Conservation (phyloP, 441 rosid species). For the Pelargonium fulgidum region DNA sequence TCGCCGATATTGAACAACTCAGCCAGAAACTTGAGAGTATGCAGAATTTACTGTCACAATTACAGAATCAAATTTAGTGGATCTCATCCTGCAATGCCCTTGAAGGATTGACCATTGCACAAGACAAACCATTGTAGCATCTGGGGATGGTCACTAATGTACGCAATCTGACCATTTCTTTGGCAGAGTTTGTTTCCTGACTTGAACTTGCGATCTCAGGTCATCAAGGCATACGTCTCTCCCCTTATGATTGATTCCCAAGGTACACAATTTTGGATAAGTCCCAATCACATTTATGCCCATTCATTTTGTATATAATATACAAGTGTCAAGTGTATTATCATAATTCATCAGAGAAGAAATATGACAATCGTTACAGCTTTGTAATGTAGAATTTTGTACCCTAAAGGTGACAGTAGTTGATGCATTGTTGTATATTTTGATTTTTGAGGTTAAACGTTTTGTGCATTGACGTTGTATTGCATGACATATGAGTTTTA, state of each 20-base stretch:
- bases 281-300: not conserved
- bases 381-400: not conserved
- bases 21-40: slow-evolving; percentile 56
- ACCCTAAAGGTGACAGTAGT: not conserved
- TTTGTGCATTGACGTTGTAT: too few relatives aligned
- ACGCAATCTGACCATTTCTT: too few relatives aligned
- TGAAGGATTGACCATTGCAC: too few relatives aligned
- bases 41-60: slow-evolving; percentile 51
- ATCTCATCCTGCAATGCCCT: not conserved
- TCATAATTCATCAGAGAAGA: too few relatives aligned
- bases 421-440: not conserved
- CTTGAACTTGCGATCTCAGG: too few relatives aligned
- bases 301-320: slow-evolving; percentile 6
- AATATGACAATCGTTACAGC: not conserved
- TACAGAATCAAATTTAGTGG: slow-evolving; percentile 50
- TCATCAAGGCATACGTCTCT: too few relatives aligned
- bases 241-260: not conserved
- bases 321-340: not conserved
- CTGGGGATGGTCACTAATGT: too few relatives aligned
- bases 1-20: slow-evolving; percentile 43
- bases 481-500: too few relatives aligned
- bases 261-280: not conserved
- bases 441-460: not conserved
- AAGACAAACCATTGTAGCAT: too few relatives aligned
- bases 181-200: too few relatives aligned